Evolutionary conservation across 139 green algal genomes (phyloP), one percentile per base, ranked within the genome.

Genomic region (Chlorella sp.): DNA sequence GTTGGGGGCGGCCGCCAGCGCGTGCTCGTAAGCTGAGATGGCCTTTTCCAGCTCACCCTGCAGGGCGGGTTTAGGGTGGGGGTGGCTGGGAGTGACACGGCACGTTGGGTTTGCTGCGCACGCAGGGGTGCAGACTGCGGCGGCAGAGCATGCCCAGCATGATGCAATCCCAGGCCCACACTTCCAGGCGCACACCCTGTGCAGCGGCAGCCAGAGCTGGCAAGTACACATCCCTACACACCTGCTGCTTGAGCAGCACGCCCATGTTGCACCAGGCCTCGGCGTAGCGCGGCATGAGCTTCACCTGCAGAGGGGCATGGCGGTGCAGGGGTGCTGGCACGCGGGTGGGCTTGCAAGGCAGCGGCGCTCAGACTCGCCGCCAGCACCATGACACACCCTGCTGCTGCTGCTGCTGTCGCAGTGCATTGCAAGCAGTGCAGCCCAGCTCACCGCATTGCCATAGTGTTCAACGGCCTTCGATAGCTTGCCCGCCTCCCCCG

Each of bases 221-320:
- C n/a, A n/a, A n/a, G n/a, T n/a, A n/a, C 22, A 11, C n/a, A n/a
- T 36, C 9, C 51, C 30, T 0, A 2, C 82, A 24, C 78, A 90
- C 82, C 82, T 86, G 67, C 36, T 93, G 80, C 80, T 92, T 92
- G 51, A 91, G 90, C 19, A 98, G 94, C 16, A 98, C 94, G 1
- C 96, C 97, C 87, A 97, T 88, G 89, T 99, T 99, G 95, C 97
- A 98, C 74, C 95, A 94, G 24, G 97, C 94, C 88, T 98, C 94
- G 1, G 93, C 90, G 75, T 97, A 95, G 3, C 78, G 54, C 5
- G 96, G 94, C 79, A 89, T 60, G 64, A 94, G 69, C 19, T 86
- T 70, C 20, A 92, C 79, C 79, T 84, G 79, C 79, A 76, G 24
- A 51, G 40, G 34, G 69, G 5, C 40, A 76, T 14, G 36, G 30